Conservation (phyloP, 2,329 filamentous ascomycete species). For the Didymella arachidicola region DNA sequence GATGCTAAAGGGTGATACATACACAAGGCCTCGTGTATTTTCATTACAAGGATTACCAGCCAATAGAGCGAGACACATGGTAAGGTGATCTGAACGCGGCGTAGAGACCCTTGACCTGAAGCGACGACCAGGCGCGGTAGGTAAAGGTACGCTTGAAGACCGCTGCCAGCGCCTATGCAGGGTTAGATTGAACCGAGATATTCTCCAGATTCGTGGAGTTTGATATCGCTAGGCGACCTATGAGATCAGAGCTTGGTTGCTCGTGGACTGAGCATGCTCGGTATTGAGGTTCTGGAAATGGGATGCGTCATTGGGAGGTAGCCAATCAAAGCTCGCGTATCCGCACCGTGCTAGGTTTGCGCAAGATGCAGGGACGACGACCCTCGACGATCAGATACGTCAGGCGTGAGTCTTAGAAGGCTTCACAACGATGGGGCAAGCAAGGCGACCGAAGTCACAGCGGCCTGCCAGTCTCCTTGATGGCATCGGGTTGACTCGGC, state of each 20-base stretch:
- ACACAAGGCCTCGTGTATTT: slow-evolving; percentile 26
- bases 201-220: slow-evolving; percentile 37
- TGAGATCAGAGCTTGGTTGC: slow-evolving; percentile 36
- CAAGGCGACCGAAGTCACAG: slow-evolving; percentile 19
- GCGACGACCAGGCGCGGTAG: slow-evolving; percentile 13
- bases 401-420: slow-evolving; percentile 20
- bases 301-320: slow-evolving; percentile 27
- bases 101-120: slow-evolving; percentile 23
- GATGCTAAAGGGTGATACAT: slow-evolving; percentile 37
- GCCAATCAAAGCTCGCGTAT: slow-evolving; percentile 40
- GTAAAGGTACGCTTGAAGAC: slow-evolving; percentile 19
- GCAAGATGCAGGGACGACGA: slow-evolving; percentile 40
- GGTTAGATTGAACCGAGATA: slow-evolving; percentile 39
- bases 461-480: slow-evolving; percentile 11
- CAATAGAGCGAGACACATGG: slow-evolving; percentile 49
- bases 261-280: slow-evolving; percentile 42
- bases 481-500: slow-evolving; percentile 15
- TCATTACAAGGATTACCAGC: slow-evolving; percentile 30
- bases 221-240: slow-evolving; percentile 34
- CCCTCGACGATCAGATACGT: slow-evolving; percentile 19
- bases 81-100: slow-evolving; percentile 32
- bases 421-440: slow-evolving; percentile 7
- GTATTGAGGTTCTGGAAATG: slow-evolving; percentile 46
- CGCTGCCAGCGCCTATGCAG: slow-evolving; percentile 46
- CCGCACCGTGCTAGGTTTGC: slow-evolving; percentile 39